Conservation (phyloP, 2,329 filamentous ascomycete species). For the Fulvia fulva region DNA sequence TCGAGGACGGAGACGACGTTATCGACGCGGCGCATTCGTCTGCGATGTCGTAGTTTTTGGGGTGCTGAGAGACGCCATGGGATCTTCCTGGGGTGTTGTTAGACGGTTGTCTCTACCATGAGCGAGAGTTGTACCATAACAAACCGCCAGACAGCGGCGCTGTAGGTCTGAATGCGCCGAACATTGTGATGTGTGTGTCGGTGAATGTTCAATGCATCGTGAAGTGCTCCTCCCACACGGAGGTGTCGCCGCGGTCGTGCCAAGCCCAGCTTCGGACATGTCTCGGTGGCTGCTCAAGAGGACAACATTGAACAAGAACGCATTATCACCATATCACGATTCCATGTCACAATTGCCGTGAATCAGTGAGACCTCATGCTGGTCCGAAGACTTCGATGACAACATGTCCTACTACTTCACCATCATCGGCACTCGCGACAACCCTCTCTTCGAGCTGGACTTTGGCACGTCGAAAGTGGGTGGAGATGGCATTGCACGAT, state of each 20-base stretch:
- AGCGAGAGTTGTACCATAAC: slow-evolving; percentile 40
- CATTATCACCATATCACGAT: not conserved
- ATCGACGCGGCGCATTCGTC: slow-evolving; percentile 81
- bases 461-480: slow-evolving; percentile 96
- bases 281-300: not conserved
- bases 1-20: slow-evolving; percentile 79
- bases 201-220: not conserved
- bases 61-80: slow-evolving; percentile 91
- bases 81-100: slow-evolving; percentile 65
- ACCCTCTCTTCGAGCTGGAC: slow-evolving; percentile 92
- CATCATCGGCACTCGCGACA: slow-evolving; percentile 92
- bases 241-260: slow-evolving; percentile 18
- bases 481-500: slow-evolving; percentile 86
- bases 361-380: not conserved
- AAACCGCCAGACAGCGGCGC: slow-evolving; percentile 74
- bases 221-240: slow-evolving; percentile 3
- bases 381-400: not conserved
- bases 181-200: slow-evolving; percentile 56
- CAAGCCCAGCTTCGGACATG: slow-evolving; percentile 10
- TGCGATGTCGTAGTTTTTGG: slow-evolving; percentile 83
- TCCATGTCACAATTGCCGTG: not conserved
- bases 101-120: not conserved
- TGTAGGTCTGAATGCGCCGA: slow-evolving; percentile 76
- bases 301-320: not conserved
- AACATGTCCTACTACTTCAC: slow-evolving; percentile 97